These are phyloP conservation scores for Moelleriella libera DNA, from an alignment of 2,329 filamentous ascomycete species.

Conservation along the genomic window DNA sequence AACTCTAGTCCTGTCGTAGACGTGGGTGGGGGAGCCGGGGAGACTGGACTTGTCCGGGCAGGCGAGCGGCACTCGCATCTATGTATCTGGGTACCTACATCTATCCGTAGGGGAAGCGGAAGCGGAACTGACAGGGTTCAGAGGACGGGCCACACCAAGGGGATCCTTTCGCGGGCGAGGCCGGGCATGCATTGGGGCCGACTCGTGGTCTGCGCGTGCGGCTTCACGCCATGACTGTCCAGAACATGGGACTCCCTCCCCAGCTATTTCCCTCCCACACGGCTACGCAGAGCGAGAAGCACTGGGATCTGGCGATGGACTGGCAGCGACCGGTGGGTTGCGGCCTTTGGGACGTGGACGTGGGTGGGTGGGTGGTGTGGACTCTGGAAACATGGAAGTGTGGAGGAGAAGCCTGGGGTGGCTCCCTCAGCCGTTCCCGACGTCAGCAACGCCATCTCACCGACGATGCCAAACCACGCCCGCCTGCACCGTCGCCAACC, in stretches of 20 bases:
- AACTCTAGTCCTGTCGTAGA: not conserved
- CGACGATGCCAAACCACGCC: not conserved
- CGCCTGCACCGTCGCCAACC: not conserved
- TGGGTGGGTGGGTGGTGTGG: not conserved
- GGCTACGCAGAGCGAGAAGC: too few species aligned
- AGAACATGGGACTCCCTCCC: too few species aligned
- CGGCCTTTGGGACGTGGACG: not conserved
- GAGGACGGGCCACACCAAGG: not conserved
- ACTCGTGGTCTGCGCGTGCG: too few species aligned
- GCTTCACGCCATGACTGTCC: too few species aligned
- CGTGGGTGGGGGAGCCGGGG: not conserved
- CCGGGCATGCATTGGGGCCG: not conserved
- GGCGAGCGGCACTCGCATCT: not conserved
- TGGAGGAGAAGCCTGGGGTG: not conserved
- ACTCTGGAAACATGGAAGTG: not conserved
- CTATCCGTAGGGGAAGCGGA: not conserved
- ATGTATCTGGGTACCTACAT: not conserved
- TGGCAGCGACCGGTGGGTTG: not conserved
- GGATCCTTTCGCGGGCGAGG: not conserved
- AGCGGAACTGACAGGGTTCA: not conserved
- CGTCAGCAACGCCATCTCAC: not conserved
- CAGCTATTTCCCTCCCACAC: too few species aligned
- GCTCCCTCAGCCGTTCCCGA: not conserved
- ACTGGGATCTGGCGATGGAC: too few species aligned
- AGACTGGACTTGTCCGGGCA: not conserved